phyloP scores from a whole-genome alignment of 805 yeast genomes.

The Saccharomyces paradoxus region DNA sequence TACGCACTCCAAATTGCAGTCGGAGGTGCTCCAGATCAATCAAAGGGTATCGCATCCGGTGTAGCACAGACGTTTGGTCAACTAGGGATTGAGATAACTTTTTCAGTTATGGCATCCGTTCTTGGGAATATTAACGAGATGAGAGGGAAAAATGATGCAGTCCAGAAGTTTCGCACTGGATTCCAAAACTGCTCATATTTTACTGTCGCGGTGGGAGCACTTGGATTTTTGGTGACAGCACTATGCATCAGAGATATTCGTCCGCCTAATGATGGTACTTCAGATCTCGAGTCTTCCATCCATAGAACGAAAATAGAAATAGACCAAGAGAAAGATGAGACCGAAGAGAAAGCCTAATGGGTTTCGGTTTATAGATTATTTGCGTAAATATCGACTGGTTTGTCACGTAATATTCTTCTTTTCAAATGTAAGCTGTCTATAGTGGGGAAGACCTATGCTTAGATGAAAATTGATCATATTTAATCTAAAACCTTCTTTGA shows the following conservation, averaged over 20 bases:
- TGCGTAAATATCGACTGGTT: background rate
- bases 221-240: constrained; percentile 4
- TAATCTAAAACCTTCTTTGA: too few species aligned
- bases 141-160: constrained; percentile 1
- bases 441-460: too few species aligned
- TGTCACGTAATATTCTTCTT: background rate
- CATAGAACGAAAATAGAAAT: background rate
- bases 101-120: constrained; percentile 11
- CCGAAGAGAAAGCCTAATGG: background rate
- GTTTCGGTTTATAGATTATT: background rate
- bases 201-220: constrained; percentile 6
- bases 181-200: constrained; percentile 8
- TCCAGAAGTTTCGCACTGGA: constrained; percentile 1
- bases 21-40: constrained; percentile 30
- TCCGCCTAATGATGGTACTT: background rate
- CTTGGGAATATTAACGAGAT: constrained; percentile 6
- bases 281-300: background rate
- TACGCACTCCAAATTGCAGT: constrained; percentile 29
- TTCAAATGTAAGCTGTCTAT: too few species aligned
- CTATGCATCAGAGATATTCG: constrained; percentile 1
- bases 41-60: constrained; percentile 36
- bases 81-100: constrained; percentile 21
- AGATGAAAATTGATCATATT: too few species aligned
- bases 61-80: constrained; percentile 32
- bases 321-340: background rate